Base-by-base conservation (phyloP, 805 yeast genomes). In the Myxozyma neotropica region DNA sequence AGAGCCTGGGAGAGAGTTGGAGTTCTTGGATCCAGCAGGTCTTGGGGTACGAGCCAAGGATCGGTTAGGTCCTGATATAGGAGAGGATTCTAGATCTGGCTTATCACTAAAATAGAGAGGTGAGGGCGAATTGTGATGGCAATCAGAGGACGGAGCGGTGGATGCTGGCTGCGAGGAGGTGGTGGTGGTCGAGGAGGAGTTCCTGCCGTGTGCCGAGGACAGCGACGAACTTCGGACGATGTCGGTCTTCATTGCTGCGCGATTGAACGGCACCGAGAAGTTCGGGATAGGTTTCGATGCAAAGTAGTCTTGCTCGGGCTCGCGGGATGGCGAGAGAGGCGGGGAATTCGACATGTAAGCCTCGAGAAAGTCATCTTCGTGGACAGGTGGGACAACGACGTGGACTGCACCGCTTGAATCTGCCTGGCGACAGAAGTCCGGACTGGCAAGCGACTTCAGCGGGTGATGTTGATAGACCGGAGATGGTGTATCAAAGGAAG, bases 401-500 rank as follows among this genome's bases (percentile, higher is more conserved):
- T n/a, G n/a, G n/a, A n/a, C n/a, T n/a, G n/a, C n/a, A n/a, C n/a
- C n/a, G n/a, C n/a, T n/a, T n/a, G n/a, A n/a, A n/a, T n/a, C n/a
- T n/a, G n/a, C n/a, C n/a, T n/a, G n/a, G n/a, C n/a, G n/a, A n/a
- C n/a, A n/a, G n/a, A n/a, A n/a, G n/a, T n/a, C n/a, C n/a, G n/a
- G n/a, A n/a, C n/a, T n/a, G n/a, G n/a, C n/a, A n/a, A n/a, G n/a
- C n/a, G n/a, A n/a, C n/a, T n/a, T n/a, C n/a, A n/a, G n/a, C n/a
- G n/a, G 39, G 19, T 46, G 17, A 23, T 46, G 57, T n/a, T 21
- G 40, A 23, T 23, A 47, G 38, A 46, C 52, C n/a, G 45, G 19
- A 43, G 46, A 36, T 29, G 57, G 35, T 19, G 51, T 15, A 35
- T 53, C 51, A 15, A 53, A 23, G 21, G 57, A 53, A 39, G 57